Conservation (phyloP, 495 filamentous ascomycete species). For the Bathelium albidoporum region DNA sequence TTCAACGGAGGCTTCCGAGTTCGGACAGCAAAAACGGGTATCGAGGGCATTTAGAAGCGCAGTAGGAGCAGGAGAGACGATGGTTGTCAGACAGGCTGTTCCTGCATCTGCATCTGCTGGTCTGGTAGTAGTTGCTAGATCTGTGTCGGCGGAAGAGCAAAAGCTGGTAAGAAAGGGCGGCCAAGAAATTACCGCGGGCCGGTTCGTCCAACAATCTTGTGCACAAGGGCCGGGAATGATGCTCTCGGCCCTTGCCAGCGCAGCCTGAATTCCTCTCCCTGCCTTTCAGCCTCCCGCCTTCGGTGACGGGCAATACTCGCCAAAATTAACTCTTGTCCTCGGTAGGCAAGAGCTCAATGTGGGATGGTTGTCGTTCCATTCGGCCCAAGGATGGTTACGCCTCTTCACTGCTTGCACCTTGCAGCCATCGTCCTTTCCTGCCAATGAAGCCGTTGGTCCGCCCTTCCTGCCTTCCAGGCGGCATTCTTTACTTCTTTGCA, state of each 20-base stretch:
- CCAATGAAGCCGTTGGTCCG: neutral
- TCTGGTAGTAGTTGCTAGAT: neutral
- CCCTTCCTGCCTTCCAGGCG: neutral
- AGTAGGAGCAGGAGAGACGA: neutral
- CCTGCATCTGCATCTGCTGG: neutral
- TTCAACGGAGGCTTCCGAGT: neutral
- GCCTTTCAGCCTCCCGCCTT: conserved; percentile 3
- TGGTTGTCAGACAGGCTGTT: neutral
- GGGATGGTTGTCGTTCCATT: neutral
- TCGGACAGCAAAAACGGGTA: neutral
- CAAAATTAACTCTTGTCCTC: neutral
- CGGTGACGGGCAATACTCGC: neutral
- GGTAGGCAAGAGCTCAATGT: conserved; percentile 1
- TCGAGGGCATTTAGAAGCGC: neutral
- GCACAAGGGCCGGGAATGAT: neutral
- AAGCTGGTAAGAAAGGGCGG: neutral
- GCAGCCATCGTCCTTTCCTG: neutral
- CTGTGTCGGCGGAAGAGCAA: neutral
- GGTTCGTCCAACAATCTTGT: neutral
- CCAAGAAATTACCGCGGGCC: conserved; percentile 5
- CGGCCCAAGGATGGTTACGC: conserved; percentile 1
- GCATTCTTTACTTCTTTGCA: neutral
- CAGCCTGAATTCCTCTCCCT: conserved; percentile 5
- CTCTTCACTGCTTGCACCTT: neutral
- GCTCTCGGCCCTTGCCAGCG: conserved; percentile 4